Conservation (phyloP, 768 basidiomycete genomes). For the Agaricus blazei region DNA sequence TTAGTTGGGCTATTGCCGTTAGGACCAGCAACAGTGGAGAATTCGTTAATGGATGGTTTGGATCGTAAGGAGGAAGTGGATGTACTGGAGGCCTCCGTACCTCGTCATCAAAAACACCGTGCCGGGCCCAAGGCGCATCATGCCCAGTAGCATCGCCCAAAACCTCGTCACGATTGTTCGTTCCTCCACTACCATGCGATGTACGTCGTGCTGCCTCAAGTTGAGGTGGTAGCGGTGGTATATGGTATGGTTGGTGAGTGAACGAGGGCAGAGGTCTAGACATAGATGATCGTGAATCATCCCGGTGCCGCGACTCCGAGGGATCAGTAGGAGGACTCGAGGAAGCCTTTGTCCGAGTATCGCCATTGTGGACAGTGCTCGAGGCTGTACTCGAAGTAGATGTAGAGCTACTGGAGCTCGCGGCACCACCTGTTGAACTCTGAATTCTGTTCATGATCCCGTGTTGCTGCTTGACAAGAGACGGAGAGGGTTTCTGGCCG, state of each 20-base stretch:
- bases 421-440: conserved; percentile 14
- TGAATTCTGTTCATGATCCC: conserved; percentile 46
- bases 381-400: conserved; percentile 7
- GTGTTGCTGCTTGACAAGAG: conserved; percentile 30
- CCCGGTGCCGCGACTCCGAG: background rate
- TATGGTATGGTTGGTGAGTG: background rate
- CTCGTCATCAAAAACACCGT: background rate
- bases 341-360: background rate
- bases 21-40: background rate
- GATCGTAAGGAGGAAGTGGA: conserved; percentile 3
- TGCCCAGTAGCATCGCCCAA: background rate
- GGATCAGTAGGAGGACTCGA: background rate
- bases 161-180: conserved; percentile 5
- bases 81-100: background rate
- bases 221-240: conserved; percentile 5
- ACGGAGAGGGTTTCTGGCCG: conserved; percentile 24
- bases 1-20: background rate
- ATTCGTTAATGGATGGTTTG: conserved; percentile 6
- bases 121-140: background rate
- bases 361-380: background rate
- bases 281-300: background rate
- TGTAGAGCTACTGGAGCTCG: conserved; percentile 9
- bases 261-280: background rate
- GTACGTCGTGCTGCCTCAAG: conserved; percentile 6
- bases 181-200: conserved; percentile 2